Evolutionary conservation across 768 basidiomycete genomes (phyloP), one percentile per base, ranked within the genome.

Genomic region (Pisolithus microcarpus): DNA sequence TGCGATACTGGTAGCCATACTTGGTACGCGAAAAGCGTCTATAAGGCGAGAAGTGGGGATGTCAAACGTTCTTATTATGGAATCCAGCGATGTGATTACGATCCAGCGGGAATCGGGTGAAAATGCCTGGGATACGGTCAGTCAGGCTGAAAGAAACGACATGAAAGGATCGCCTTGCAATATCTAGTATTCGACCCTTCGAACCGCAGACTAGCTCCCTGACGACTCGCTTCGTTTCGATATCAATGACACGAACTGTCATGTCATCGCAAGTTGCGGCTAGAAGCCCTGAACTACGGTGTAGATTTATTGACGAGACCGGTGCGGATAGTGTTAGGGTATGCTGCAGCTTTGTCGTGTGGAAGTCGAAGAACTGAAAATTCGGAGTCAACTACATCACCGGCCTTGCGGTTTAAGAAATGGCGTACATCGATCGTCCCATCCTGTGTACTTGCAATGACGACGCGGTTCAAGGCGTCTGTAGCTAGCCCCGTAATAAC

Each of bases 31-130:
- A 74, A 99, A 98, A 0, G 83, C 91, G 60, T 98, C 92, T 48
- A 99, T 93, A 36, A 98, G 73, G 24, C 83, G 77, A 5, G 94
- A 93, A 16, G 93, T 91, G 1, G 96, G 95, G 23, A 99, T 77
- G 63, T 99, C 95, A 65, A 91, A 99, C 2, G 95, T 98, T 28
- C 96, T 81, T 59, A 98, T 90, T 48, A 87, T 75, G 0, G 91
- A 90, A 66, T 99, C 96, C 38, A 96, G 72, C 8, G 94, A 93
- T 2, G 89, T 82, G 1, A 84, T 75, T 38, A 97, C 77, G 46
- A 99, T 73, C 96, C 95, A 98, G 49, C 96, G 77, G 2, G 93
- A 94, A 65, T 97, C 93, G 1, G 91, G 82, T 7, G 96, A 98
- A 69, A 97, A 97, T 1, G 90, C 80, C 94, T 97, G 60, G 5